phyloP scores from a whole-genome alignment of 768 basidiomycete species.

The Dioszegia hungarica region DNA sequence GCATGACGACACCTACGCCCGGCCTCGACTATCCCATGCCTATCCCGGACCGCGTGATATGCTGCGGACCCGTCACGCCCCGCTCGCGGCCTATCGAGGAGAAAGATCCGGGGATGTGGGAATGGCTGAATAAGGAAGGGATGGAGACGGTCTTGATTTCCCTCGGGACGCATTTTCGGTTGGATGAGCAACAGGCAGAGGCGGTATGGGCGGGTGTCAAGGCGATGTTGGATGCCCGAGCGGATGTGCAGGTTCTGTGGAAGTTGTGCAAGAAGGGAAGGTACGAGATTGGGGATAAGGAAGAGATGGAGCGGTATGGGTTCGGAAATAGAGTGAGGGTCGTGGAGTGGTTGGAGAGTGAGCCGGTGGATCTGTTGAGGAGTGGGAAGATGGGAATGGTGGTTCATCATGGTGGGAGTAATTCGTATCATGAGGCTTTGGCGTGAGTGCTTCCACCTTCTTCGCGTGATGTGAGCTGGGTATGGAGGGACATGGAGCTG shows the following conservation, averaged over 20 bases:
- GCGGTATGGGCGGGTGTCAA: slow-evolving; percentile 9
- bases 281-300: neutral
- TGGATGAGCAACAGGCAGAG: slow-evolving; percentile 2
- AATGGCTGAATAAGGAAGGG: slow-evolving; percentile 9
- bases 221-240: slow-evolving; percentile 9
- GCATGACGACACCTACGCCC: neutral
- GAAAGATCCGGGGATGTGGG: slow-evolving; percentile 15
- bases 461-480: neutral
- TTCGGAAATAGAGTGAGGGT: slow-evolving; percentile 18
- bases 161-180: slow-evolving; percentile 17
- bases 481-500: neutral
- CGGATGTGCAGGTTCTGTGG: slow-evolving; percentile 25
- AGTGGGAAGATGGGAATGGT: slow-evolving; percentile 16
- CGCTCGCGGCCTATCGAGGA: neutral
- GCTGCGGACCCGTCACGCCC: slow-evolving; percentile 25
- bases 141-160: slow-evolving; percentile 15
- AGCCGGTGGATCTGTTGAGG: slow-evolving; percentile 16
- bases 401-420: slow-evolving; percentile 24
- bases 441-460: slow-evolving; percentile 5
- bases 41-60: slow-evolving; percentile 11
- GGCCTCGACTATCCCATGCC: slow-evolving; percentile 15
- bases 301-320: neutral
- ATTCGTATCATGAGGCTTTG: slow-evolving; percentile 23
- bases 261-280: slow-evolving; percentile 15
- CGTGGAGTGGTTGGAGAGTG: slow-evolving; percentile 21